A percentile compares a stretch with the other conserved stretches of the same genome.
Conservation (phyloP, 2,329 filamentous ascomycete genomes). For the Colletotrichum liriopes region DNA sequence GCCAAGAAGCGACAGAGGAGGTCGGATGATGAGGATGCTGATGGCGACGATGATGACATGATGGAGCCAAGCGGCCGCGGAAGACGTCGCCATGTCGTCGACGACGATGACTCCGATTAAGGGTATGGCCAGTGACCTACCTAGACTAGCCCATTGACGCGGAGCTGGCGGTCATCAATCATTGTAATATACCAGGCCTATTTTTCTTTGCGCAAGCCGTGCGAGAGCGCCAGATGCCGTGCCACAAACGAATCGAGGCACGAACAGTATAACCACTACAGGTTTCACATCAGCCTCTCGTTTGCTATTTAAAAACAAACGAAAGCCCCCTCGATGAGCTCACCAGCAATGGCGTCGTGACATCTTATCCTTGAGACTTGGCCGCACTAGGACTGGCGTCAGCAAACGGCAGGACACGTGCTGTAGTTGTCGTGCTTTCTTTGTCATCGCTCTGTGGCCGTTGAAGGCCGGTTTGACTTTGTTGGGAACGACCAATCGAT, state of each 20-base stretch:
- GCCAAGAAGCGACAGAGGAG: slow-evolving; percentile 66
- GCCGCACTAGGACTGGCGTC: slow-evolving; percentile 16
- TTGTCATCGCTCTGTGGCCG: slow-evolving; percentile 30
- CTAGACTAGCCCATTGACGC: background rate
- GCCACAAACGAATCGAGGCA: background rate
- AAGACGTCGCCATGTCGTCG: slow-evolving; percentile 70
- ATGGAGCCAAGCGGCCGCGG: slow-evolving; percentile 59
- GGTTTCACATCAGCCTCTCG: background rate
- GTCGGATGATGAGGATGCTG: slow-evolving; percentile 63
- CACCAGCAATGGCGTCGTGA: slow-evolving; percentile 7
- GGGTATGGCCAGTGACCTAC: background rate
- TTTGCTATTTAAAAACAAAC: background rate
- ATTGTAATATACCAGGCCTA: slow-evolving; percentile 29
- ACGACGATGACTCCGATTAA: slow-evolving; percentile 72
- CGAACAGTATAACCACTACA: background rate
- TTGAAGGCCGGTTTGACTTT: slow-evolving; percentile 31
- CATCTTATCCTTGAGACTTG: background rate
- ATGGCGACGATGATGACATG: slow-evolving; percentile 66
- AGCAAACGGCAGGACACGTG: slow-evolving; percentile 36
- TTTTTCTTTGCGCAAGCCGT: slow-evolving; percentile 12
- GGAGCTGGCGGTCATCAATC: background rate
- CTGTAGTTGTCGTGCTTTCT: slow-evolving; percentile 6
- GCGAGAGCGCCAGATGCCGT: background rate
- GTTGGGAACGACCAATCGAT: slow-evolving; percentile 12
- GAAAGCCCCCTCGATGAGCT: background rate